Base-by-base conservation (phyloP, 2,329 filamentous ascomycete species). In the Pseudogymnoascus sp. region DNA sequence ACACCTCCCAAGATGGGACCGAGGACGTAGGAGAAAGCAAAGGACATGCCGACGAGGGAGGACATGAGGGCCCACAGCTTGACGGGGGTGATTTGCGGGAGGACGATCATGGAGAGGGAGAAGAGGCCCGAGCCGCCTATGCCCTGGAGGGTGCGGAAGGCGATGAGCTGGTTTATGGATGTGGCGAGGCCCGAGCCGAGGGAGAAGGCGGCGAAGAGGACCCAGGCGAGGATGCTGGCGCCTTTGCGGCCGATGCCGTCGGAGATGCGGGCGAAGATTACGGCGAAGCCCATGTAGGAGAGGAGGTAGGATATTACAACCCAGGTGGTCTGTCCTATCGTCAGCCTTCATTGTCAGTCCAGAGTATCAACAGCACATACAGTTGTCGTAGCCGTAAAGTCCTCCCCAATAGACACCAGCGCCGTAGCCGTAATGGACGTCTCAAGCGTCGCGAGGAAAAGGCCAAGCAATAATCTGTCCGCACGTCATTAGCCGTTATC, bases 361-460 rank as follows among this genome's bases (percentile, higher is more conserved):
- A 3, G n/a, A 49, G 21, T n/a, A 14, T 14, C 21, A 10, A 26
- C 1, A 26, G 14, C 14, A 59, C 29, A 59, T 59, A 59, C 52
- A 14, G 29, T 49, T 29, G 41, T 49, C 21, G 41, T 49, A 49
- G 41, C 41, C 2, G 12, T 62, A 55, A 86, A 81, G 3, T 86
- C 80, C 14, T 68, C 69, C 1, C 79, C 80, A 58, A 86, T 86
- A 12, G 75, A 76, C 68, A 81, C 81, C 3, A 86, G 71, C 58
- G 80, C 80, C 16, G 83, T 85, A 1, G 83, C 82, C 1, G 87
- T 80, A 43, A 86, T 85, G 3, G 83, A 83, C 1, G 80, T 79
- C 69, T 86, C 83, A n/a, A 85, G 70, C 67, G 85, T 78, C n/a
- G 84, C 81, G 45, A 86, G 76, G 61, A 85, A 82, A 1, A 86